Base-by-base conservation (phyloP, 192 early-diverging fungal genomes). In the Coemansia sp. region DNA sequence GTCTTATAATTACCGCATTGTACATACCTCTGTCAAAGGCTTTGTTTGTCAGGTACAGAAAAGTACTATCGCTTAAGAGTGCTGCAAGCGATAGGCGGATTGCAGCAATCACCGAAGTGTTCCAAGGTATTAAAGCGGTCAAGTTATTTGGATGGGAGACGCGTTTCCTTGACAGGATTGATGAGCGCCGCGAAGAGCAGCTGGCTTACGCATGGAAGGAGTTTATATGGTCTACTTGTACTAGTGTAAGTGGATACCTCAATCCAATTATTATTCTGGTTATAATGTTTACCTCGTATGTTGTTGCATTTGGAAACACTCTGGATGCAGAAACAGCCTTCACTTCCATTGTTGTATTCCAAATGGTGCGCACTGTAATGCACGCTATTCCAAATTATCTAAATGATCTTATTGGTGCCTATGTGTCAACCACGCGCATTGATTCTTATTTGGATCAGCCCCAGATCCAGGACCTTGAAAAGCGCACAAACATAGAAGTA, bases 51-150 rank as follows among this genome's bases (percentile, higher is more conserved):
- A 74, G 76, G 49, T 56, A 80, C 9, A 72, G 71, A 48, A 75
- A 67, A 41, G 56, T 84, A 72, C 84, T 88, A 65, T 74, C 81
- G 16, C 72, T 71, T 21, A 56, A 85, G 5, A 86, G 68, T 53
- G 58, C 65, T 0, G 72, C 85, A 23, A 77, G 80, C 37, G 92
- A 94, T 65, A 86, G 87, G 57, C 85, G 94, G 18, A 77, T 95
- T 41, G 85, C 86, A 41, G 72, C 84, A 40, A 86, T 91, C 45
- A 95, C 91, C 61, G 93, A 96, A 74, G 77, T 91, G 40, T 74
- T 94, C 37, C 84, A 92, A 74, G 93, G 92, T 40, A 95, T 97
- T 39, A 85, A 92, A n/a, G 90, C 95, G 37, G 87, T 97, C 61
- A 97, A 97, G 69, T 86, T 95, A 63, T 91, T 91, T 79, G 89